phyloP scores from a whole-genome alignment of 2,329 filamentous ascomycete species.

The Davidsoniella eucalypti region DNA sequence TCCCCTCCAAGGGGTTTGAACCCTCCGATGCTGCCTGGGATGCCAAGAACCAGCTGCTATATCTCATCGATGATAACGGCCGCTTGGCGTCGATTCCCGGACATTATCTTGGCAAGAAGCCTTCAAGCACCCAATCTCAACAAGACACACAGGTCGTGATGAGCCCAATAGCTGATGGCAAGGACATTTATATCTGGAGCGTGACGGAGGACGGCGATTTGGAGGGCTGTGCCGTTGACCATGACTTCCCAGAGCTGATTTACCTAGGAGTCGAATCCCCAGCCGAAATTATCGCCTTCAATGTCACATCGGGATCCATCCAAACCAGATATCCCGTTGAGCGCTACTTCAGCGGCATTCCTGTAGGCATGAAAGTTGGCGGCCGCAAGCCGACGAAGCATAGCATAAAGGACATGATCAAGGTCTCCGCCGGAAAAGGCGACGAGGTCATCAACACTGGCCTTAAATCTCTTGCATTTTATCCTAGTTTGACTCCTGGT shows the following conservation, averaged over 20 bases:
- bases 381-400: constrained; percentile 7
- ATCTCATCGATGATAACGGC: constrained; percentile 11
- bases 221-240: constrained; percentile 10
- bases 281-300: constrained; percentile 8
- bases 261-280: constrained; percentile 11
- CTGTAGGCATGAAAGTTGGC: background rate
- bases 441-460: constrained; percentile 1
- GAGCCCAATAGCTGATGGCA: background rate
- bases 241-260: constrained; percentile 8
- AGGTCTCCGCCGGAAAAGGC: background rate
- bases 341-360: background rate
- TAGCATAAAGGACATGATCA: constrained; percentile 4
- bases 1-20: constrained; percentile 7
- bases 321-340: constrained; percentile 4
- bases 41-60: constrained; percentile 1
- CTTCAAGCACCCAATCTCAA: background rate
- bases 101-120: background rate
- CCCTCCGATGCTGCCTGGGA: constrained; percentile 13
- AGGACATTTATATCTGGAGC: constrained; percentile 10
- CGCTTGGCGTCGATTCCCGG: constrained; percentile 10
- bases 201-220: constrained; percentile 5
- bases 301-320: constrained; percentile 9
- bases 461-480: constrained; percentile 8
- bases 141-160: background rate
- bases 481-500: background rate